A percentile compares a stretch with the other conserved stretches of the same genome.
These are phyloP conservation scores for Diaporthe eres DNA, from an alignment of 2,329 filamentous ascomycete species.

Conservation along the genomic window DNA sequence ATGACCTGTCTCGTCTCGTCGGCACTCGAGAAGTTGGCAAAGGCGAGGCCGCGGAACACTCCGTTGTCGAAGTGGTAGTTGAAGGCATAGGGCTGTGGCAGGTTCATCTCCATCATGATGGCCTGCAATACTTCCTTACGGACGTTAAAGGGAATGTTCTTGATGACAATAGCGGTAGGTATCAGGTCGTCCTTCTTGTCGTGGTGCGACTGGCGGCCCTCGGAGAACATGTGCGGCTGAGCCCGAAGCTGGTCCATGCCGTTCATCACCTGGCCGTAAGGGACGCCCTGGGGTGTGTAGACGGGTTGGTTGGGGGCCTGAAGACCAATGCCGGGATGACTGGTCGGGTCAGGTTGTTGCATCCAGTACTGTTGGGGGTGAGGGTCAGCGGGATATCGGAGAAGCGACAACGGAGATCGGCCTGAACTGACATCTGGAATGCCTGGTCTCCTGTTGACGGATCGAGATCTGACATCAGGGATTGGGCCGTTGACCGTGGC, in stretches of 20 bases:
- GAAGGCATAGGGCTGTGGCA: slow-evolving; percentile 97
- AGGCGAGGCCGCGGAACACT: slow-evolving; percentile 94
- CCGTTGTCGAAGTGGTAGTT: slow-evolving; percentile 99
- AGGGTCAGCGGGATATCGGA: slow-evolving; percentile 39
- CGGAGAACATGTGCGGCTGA: slow-evolving; percentile 55
- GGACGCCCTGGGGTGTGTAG: slow-evolving; percentile 47
- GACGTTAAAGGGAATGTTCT: slow-evolving; percentile 98
- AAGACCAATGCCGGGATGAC: slow-evolving; percentile 54
- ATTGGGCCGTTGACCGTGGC: slow-evolving; percentile 69
- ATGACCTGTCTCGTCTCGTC: slow-evolving; percentile 96
- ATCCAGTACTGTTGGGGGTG: slow-evolving; percentile 62
- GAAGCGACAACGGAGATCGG: slow-evolving; percentile 42
- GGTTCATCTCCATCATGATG: slow-evolving; percentile 93
- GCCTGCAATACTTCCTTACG: slow-evolving; percentile 95
- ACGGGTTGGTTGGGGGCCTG: slow-evolving; percentile 48
- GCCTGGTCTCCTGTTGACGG: slow-evolving; percentile 75
- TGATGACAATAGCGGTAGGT: slow-evolving; percentile 98
- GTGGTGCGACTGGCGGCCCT: slow-evolving; percentile 57
- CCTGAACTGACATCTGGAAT: slow-evolving; percentile 55
- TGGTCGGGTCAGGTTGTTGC: slow-evolving; percentile 54
- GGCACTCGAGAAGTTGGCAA: slow-evolving; percentile 97
- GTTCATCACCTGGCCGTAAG: slow-evolving; percentile 59
- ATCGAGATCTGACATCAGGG: slow-evolving; percentile 71
- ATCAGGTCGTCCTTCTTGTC: slow-evolving; percentile 81
- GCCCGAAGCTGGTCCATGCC: slow-evolving; percentile 50